Evolutionary conservation across 352 stramenopile genomes (phyloP).

Genomic region (Phytopythium boreale): DNA sequence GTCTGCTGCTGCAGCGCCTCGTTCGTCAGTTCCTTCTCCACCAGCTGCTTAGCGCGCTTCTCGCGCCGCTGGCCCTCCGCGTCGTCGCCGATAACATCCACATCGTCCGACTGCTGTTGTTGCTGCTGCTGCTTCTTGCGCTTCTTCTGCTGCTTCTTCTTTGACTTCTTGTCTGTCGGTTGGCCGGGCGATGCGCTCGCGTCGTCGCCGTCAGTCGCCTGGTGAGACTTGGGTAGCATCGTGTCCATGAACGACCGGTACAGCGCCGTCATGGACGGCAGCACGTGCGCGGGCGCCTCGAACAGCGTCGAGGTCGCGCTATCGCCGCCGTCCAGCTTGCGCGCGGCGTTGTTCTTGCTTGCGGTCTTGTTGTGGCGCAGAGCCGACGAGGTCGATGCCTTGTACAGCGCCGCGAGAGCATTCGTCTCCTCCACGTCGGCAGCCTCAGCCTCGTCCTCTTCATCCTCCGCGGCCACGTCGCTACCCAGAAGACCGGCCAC

Average conservation of each 20-base stretch:
- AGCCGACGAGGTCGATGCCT: conserved; percentile 18
- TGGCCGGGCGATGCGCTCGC: not conserved
- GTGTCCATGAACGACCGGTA: conserved; percentile 88
- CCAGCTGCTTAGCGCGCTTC: conserved; percentile 61
- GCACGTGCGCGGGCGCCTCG: conserved; percentile 73
- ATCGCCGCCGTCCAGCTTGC: conserved; percentile 10
- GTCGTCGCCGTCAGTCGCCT: conserved; percentile 8
- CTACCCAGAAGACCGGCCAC: conserved; percentile 35
- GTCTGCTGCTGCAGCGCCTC: conserved; percentile 53
- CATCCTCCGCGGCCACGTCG: conserved; percentile 19
- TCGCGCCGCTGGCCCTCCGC: conserved; percentile 24
- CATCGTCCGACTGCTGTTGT: conserved; percentile 15
- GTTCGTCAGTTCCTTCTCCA: conserved; percentile 67
- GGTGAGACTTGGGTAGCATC: conserved; percentile 71
- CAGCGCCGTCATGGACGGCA: conserved; percentile 79
- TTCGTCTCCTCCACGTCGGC: conserved; percentile 32
- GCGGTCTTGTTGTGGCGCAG: conserved; percentile 15
- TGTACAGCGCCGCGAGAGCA: conserved; percentile 44
- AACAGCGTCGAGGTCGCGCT: conserved; percentile 42
- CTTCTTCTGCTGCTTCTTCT: conserved; percentile 64
- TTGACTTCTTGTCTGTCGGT: conserved; percentile 7
- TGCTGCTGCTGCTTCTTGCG: conserved; percentile 47
- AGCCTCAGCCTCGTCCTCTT: conserved; percentile 18
- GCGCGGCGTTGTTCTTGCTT: conserved; percentile 15
- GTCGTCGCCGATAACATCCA: conserved; percentile 9